phyloP scores from a whole-genome alignment of 2,329 filamentous ascomycete species.

The Parastagonospora avenae region DNA sequence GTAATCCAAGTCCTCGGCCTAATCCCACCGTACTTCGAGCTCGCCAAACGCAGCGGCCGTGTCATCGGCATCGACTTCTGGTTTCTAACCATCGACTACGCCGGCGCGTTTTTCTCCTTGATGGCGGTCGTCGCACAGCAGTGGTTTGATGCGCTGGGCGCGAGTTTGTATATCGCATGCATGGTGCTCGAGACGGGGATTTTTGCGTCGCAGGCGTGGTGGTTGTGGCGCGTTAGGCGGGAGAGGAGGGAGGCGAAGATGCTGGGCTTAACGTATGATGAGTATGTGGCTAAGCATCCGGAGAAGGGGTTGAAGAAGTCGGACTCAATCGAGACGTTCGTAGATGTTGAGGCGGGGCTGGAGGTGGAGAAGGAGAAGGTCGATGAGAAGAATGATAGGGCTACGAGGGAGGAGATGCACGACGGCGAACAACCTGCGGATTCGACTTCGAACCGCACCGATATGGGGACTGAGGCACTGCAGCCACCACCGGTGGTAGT shows the following conservation, averaged over 20 bases:
- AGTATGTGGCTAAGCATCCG: slow-evolving; percentile 1
- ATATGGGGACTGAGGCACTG: neutral
- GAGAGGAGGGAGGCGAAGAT: slow-evolving; percentile 59
- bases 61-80: slow-evolving; percentile 65
- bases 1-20: slow-evolving; percentile 63
- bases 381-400: neutral
- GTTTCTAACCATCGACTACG: slow-evolving; percentile 65
- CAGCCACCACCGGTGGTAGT: neutral
- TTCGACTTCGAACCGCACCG: neutral
- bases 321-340: slow-evolving; percentile 6
- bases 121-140: slow-evolving; percentile 66
- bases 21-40: slow-evolving; percentile 65
- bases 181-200: slow-evolving; percentile 65
- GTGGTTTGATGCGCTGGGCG: slow-evolving; percentile 66
- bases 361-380: neutral
- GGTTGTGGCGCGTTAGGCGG: slow-evolving; percentile 61
- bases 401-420: neutral
- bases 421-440: neutral
- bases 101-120: slow-evolving; percentile 67
- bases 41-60: slow-evolving; percentile 65
- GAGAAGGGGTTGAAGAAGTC: slow-evolving; percentile 1
- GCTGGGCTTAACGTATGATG: slow-evolving; percentile 57
- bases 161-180: slow-evolving; percentile 64
- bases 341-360: slow-evolving; percentile 2
- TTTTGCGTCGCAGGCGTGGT: slow-evolving; percentile 63